Conservation (phyloP, 75 land plant species). For the Adiantum capillusveneris region DNA sequence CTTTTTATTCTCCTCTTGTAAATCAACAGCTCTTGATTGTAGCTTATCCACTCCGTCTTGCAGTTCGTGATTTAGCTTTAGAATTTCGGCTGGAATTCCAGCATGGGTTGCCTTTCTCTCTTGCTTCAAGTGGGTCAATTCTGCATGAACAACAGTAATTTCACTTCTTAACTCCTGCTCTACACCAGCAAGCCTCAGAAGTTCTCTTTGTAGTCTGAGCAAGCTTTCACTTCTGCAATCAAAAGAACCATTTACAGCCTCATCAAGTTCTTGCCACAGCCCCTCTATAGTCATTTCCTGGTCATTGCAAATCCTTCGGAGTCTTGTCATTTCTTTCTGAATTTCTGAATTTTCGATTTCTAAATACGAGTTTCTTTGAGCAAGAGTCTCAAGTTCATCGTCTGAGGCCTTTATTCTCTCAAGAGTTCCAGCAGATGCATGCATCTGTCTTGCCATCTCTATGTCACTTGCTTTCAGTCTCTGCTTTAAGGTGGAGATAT, state of each 20-base stretch:
- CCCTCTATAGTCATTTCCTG: slow-evolving; percentile 6
- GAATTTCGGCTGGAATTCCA: neutral
- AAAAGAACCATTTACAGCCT: slow-evolving; percentile 4
- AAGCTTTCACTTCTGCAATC: slow-evolving; percentile 8
- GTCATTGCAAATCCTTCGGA: slow-evolving; percentile 4
- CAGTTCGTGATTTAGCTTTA: slow-evolving; percentile 12
- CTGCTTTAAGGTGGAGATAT: slow-evolving; percentile 8
- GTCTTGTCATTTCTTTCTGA: slow-evolving; percentile 17
- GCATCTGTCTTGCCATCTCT: slow-evolving; percentile 9
- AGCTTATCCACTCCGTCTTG: slow-evolving; percentile 11
- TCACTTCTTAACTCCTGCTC: slow-evolving; percentile 20
- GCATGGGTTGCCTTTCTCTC: neutral
- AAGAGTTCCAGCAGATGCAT: slow-evolving; percentile 1
- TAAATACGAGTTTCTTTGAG: slow-evolving; percentile 15
- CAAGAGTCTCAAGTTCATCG: slow-evolving; percentile 10
- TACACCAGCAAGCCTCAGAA: slow-evolving; percentile 23
- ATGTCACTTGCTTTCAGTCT: slow-evolving; percentile 16
- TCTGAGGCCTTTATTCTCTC: slow-evolving; percentile 12
- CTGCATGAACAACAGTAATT: slow-evolving; percentile 15
- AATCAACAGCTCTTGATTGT: slow-evolving; percentile 12
- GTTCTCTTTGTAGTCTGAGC: slow-evolving; percentile 12
- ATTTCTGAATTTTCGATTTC: slow-evolving; percentile 27
- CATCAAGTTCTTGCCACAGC: slow-evolving; percentile 9
- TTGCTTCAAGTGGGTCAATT: slow-evolving; percentile 10
- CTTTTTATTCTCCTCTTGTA: slow-evolving; percentile 21